Evolutionary conservation across 2,329 filamentous ascomycete genomes (phyloP).

Genomic region (Harringtonia aguacate): DNA sequence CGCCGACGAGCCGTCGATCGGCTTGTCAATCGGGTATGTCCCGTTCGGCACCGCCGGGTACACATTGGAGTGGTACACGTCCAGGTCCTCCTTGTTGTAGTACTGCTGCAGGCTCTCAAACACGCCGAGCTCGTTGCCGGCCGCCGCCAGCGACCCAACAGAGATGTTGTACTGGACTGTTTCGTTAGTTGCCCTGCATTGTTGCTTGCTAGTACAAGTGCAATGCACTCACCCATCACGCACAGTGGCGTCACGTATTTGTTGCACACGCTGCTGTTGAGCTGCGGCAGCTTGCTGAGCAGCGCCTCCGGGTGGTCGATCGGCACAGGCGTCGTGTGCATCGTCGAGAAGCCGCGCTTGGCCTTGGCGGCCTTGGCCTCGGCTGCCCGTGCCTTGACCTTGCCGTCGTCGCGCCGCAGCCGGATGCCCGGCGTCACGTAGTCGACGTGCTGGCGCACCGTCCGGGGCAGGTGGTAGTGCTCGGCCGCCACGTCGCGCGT

Average conservation of each 20-base stretch:
- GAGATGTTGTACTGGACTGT: constrained; percentile 16
- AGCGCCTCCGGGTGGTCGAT: not conserved
- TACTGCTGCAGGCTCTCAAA: constrained; percentile 17
- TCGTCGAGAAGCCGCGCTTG: constrained; percentile 1
- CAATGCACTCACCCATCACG: constrained; percentile 6
- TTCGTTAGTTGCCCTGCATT: not conserved
- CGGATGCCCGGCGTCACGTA: constrained; percentile 46
- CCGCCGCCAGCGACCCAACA: constrained; percentile 9
- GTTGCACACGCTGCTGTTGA: constrained; percentile 12
- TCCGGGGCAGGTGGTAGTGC: constrained; percentile 32
- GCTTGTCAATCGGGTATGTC: constrained; percentile 16
- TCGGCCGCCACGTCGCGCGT: constrained; percentile 12
- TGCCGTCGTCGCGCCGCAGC: constrained; percentile 18
- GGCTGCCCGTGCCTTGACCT: not conserved
- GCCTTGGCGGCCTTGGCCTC: not conserved
- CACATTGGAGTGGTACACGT: constrained; percentile 13
- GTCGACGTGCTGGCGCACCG: constrained; percentile 37
- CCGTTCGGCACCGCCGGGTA: constrained; percentile 14
- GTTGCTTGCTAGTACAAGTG: not conserved
- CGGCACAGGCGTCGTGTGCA: constrained; percentile 2
- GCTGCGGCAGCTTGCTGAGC: constrained; percentile 1
- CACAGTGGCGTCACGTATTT: constrained; percentile 11
- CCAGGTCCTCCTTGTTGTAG: constrained; percentile 17
- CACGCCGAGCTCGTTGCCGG: constrained; percentile 16
- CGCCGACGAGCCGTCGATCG: constrained; percentile 16